Evolutionary conservation across 352 stramenopile species (phyloP).

Genomic region (Globisporangium polare): DNA sequence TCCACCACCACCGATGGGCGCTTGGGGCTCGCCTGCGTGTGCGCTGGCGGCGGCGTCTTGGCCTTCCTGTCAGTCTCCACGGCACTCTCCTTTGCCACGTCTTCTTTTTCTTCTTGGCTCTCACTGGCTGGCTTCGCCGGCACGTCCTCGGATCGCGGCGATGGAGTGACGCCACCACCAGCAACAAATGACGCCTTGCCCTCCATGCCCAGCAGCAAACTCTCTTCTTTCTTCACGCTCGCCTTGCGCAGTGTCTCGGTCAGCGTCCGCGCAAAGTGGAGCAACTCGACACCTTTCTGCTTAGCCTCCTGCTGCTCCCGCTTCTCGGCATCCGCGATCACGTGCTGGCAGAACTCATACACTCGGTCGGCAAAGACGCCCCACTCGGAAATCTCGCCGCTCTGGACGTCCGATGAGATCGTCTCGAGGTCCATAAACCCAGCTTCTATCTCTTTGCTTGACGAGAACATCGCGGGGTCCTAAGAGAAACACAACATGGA

Average conservation of each 20-base stretch:
- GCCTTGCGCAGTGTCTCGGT: constrained; percentile 70
- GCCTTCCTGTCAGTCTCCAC: not conserved
- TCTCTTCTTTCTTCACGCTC: constrained; percentile 62
- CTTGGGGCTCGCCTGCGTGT: constrained; percentile 14
- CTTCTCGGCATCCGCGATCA: constrained; percentile 57
- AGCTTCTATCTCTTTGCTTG: not conserved
- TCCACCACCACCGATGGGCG: constrained; percentile 11
- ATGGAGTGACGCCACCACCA: not conserved
- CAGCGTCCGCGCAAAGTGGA: constrained; percentile 69
- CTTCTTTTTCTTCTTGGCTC: not conserved
- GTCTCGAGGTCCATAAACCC: constrained; percentile 47
- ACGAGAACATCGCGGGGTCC: constrained; percentile 54
- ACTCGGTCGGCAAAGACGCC: constrained; percentile 65
- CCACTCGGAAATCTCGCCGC: constrained; percentile 52
- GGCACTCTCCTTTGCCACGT: not conserved
- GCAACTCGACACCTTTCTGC: constrained; percentile 69
- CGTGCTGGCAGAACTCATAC: constrained; percentile 69
- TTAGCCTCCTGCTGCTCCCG: constrained; percentile 48
- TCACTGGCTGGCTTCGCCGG: not conserved
- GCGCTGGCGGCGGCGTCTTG: constrained; percentile 7
- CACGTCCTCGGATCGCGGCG: not conserved
- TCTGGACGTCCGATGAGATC: constrained; percentile 37
- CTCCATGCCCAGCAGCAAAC: constrained; percentile 41
- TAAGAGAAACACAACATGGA: not conserved
- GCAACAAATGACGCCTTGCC: not conserved